Percentiles rank a stretch among this genome's conserved stretches.
Conservation (phyloP, 2,329 filamentous ascomycete species). For the Penicillium fuscoglaucum region DNA sequence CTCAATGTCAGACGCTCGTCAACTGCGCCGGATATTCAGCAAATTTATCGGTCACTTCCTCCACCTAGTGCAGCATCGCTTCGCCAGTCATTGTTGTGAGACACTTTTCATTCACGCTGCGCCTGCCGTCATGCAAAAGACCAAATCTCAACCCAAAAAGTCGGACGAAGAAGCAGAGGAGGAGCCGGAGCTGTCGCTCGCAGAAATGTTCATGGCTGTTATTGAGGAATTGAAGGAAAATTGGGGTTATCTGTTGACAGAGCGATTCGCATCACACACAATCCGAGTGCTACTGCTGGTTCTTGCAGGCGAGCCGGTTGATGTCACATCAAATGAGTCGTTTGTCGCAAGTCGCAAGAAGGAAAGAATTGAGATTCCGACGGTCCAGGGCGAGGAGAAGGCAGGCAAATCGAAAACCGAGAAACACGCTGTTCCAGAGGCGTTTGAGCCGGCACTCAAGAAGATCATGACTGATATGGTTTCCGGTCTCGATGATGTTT, state of each 20-base stretch:
- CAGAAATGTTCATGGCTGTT: constrained; percentile 78
- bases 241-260: constrained; percentile 79
- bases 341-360: constrained; percentile 92
- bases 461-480: constrained; percentile 81
- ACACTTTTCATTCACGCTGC: constrained; percentile 84
- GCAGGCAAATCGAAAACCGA: constrained; percentile 53
- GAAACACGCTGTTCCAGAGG: constrained; percentile 66
- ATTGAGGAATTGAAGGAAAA: constrained; percentile 86
- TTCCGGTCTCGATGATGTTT: constrained; percentile 71
- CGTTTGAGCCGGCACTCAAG: constrained; percentile 73
- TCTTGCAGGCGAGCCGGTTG: constrained; percentile 77
- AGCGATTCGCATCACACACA: constrained; percentile 86
- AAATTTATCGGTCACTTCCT: constrained; percentile 86
- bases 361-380: constrained; percentile 69
- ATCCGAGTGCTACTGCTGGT: constrained; percentile 83
- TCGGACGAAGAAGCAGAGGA: constrained; percentile 47
- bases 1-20: constrained; percentile 70
- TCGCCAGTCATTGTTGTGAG: constrained; percentile 96
- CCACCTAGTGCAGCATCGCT: constrained; percentile 88
- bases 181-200: constrained; percentile 66
- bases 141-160: constrained; percentile 49
- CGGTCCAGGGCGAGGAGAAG: constrained; percentile 45
- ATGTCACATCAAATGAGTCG: constrained; percentile 66
- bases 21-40: constrained; percentile 83
- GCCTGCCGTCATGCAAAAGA: constrained; percentile 72